phyloP scores from a whole-genome alignment of 768 basidiomycete species.

The Filobasidium wieringae region DNA sequence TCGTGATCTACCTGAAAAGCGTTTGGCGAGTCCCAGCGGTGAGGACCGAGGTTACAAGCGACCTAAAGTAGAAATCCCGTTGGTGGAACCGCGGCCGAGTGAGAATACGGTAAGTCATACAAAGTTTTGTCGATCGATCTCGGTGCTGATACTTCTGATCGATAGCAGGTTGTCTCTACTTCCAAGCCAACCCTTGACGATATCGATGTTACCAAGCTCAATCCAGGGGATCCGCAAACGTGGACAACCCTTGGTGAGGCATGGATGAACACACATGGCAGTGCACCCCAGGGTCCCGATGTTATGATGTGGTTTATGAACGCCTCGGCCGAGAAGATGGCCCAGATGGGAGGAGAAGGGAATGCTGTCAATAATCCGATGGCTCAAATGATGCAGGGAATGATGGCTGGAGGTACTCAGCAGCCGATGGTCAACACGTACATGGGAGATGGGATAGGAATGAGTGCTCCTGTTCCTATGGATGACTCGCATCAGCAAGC shows the following conservation, averaged over 20 bases:
- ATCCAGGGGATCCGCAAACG: neutral
- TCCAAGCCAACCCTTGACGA: neutral
- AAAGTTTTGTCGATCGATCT: neutral
- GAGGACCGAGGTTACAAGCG: neutral
- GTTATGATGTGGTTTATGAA: slow-evolving; percentile 1
- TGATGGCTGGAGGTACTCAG: neutral
- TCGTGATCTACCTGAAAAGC: neutral
- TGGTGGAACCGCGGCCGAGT: neutral
- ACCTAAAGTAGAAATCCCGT: neutral
- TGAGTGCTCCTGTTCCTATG: too few relatives aligned
- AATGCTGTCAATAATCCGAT: neutral
- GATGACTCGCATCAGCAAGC: neutral
- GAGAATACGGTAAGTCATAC: too few relatives aligned
- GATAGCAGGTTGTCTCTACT: neutral
- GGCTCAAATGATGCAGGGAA: neutral
- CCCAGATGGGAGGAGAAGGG: neutral
- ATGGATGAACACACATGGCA: neutral
- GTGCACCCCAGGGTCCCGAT: neutral
- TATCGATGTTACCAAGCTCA: neutral
- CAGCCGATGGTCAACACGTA: neutral
- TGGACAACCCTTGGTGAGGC: neutral
- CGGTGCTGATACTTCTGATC: neutral
- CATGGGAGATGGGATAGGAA: too few relatives aligned
- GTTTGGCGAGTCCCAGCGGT: neutral
- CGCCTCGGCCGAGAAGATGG: neutral